Conservation (phyloP, 2,329 filamentous ascomycete genomes). For the Aurifilum marmelostoma region DNA sequence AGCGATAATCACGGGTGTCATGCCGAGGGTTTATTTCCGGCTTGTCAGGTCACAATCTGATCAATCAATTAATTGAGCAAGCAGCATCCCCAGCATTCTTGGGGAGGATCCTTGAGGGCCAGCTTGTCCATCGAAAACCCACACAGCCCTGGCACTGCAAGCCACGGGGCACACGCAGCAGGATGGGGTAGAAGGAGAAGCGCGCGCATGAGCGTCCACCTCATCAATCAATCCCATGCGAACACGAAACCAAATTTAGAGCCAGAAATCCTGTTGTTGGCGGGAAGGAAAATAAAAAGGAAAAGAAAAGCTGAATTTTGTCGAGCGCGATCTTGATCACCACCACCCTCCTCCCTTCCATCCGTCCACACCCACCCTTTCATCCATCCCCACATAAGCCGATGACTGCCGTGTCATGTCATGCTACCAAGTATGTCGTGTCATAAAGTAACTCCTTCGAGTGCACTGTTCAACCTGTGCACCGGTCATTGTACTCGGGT, state of each 20-base stretch:
- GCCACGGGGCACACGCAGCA: background rate
- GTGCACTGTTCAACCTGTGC: slow-evolving; percentile 4
- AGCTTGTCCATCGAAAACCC: background rate
- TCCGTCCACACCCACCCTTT: background rate
- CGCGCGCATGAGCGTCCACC: background rate
- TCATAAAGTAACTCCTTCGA: background rate
- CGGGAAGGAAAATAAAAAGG: background rate
- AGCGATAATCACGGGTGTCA: background rate
- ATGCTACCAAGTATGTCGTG: slow-evolving; percentile 8
- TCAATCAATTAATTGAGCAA: background rate
- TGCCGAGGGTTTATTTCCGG: background rate
- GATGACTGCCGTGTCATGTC: slow-evolving; percentile 9
- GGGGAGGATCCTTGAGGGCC: background rate
- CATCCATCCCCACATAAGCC: background rate
- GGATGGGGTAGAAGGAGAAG: background rate
- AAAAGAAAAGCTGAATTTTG: background rate
- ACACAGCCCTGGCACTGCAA: background rate
- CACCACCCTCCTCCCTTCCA: background rate
- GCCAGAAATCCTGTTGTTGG: too few species aligned
- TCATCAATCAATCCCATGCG: background rate
- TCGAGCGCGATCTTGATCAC: background rate
- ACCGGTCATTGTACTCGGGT: slow-evolving; percentile 7
- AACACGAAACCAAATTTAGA: background rate
- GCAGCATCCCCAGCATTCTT: background rate
- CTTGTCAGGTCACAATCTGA: background rate